Conservation (phyloP, 116 monocot genomes). For the Iris pallida region DNA sequence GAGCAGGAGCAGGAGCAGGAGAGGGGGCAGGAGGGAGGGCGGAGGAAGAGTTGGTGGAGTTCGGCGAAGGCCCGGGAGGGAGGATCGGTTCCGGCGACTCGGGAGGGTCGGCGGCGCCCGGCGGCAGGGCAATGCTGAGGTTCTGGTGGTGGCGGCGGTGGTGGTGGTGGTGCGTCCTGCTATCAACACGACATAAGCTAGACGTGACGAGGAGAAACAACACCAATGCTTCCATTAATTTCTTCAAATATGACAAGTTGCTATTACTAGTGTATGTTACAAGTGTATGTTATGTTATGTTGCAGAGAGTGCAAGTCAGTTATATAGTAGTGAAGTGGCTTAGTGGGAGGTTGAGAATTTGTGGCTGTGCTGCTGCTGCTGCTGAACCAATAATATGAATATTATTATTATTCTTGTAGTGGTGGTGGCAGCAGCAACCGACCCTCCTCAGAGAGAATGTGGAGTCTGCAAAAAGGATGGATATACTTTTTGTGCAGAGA, state of each 20-base stretch:
- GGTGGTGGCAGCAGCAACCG: slow-evolving; percentile 43
- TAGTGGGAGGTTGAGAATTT: slow-evolving; percentile 2
- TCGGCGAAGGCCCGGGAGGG: neutral
- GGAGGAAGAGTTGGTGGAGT: slow-evolving; percentile 3
- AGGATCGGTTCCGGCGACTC: neutral
- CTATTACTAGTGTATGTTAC: neutral
- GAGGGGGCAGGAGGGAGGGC: neutral
- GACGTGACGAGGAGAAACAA: slow-evolving; percentile 27
- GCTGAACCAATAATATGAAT: neutral
- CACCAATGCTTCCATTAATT: slow-evolving; percentile 13
- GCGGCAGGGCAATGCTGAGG: slow-evolving; percentile 32
- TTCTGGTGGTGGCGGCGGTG: slow-evolving; percentile 18
- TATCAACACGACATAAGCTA: slow-evolving; percentile 10
- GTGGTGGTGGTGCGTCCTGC: slow-evolving; percentile 23
- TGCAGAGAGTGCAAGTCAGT: neutral
- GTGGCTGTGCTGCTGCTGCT: slow-evolving; percentile 2
- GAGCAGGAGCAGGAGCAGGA: neutral
- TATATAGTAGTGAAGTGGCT: slow-evolving; percentile 8
- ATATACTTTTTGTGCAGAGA: neutral
- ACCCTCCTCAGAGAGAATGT: slow-evolving; percentile 34
- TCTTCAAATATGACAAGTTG: slow-evolving; percentile 14
- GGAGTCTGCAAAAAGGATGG: slow-evolving; percentile 25
- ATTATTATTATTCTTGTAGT: slow-evolving; percentile 33
- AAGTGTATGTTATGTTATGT: no score
- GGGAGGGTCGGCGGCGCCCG: slow-evolving; percentile 19